These are phyloP conservation scores for Tolypocladium cylindrosporum DNA, from an alignment of 2,329 filamentous ascomycete genomes.

Conservation along the genomic window DNA sequence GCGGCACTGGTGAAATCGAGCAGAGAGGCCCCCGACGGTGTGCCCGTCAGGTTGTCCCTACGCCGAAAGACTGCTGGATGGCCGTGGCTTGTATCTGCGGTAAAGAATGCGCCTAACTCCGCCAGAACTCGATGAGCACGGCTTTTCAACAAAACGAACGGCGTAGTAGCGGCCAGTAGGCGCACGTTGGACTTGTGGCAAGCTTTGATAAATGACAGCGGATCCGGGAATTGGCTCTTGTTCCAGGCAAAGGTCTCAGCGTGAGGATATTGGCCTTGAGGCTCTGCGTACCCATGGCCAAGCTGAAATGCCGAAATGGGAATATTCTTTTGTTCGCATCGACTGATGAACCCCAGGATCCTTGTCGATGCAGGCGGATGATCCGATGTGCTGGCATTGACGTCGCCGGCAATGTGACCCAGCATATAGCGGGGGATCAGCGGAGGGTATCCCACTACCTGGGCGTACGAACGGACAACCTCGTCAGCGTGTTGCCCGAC, in stretches of 20 bases:
- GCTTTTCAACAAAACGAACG: conserved; percentile 58
- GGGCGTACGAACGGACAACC: too few species aligned
- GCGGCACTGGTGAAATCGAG: conserved; percentile 62
- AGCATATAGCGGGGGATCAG: too few species aligned
- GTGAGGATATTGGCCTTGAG: too few species aligned
- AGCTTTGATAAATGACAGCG: conserved; percentile 49
- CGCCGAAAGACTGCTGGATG: conserved; percentile 50
- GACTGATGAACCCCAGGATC: too few species aligned
- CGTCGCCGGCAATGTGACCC: too few species aligned
- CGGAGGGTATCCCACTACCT: too few species aligned
- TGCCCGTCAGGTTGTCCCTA: conserved; percentile 64
- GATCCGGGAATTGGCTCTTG: conserved; percentile 56
- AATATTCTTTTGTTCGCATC: too few species aligned
- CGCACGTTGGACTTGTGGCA: conserved; percentile 56
- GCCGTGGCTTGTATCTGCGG: conserved; percentile 41
- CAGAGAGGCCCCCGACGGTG: conserved; percentile 57
- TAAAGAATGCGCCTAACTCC: conserved; percentile 48
- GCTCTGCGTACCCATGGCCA: too few species aligned
- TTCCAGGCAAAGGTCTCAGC: conserved; percentile 46
- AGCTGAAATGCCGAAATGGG: too few species aligned
- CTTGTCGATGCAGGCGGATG: too few species aligned
- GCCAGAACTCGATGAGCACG: conserved; percentile 54
- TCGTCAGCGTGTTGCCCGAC: too few species aligned
- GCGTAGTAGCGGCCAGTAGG: conserved; percentile 62
- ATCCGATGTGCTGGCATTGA: too few species aligned